phyloP scores from a whole-genome alignment of 495 filamentous ascomycete species.

The Hypoxylon trugodes region DNA sequence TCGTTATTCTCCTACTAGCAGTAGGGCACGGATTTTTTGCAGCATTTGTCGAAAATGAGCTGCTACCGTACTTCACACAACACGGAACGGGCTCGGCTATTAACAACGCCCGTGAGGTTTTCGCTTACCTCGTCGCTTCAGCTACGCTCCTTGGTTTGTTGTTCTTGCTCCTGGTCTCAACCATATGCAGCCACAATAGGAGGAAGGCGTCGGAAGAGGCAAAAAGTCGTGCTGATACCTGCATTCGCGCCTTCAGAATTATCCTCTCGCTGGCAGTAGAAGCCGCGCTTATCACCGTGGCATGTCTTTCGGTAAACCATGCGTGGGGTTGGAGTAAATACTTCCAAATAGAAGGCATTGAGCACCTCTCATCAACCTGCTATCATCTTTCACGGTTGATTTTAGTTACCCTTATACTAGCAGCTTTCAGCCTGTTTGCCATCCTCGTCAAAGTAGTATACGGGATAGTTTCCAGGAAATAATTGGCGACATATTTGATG shows the following conservation, averaged over 20 bases:
- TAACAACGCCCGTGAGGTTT: not conserved
- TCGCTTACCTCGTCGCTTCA: not conserved
- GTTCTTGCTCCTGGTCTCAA: not conserved
- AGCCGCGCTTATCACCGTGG: no score
- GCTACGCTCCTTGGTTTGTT: not conserved
- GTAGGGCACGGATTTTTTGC: conserved; percentile 20
- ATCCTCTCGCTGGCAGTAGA: no score
- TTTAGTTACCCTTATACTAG: no score
- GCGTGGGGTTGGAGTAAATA: no score
- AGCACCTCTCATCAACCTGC: no score
- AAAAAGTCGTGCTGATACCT: not conserved
- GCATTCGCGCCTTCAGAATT: not conserved
- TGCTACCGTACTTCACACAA: conserved; percentile 10
- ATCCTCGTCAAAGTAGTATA: no score
- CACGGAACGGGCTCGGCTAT: not conserved
- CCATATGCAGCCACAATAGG: not conserved
- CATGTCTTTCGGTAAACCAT: no score
- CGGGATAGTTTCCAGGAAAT: no score
- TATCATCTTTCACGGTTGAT: no score
- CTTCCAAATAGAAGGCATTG: no score
- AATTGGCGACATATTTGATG: no score
- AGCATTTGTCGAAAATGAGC: conserved; percentile 1
- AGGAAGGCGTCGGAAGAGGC: not conserved
- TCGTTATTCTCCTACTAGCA: not conserved
- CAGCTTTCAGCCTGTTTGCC: no score